Conservation (phyloP, 768 basidiomycete genomes). For the Leccinum longicurvipes region DNA sequence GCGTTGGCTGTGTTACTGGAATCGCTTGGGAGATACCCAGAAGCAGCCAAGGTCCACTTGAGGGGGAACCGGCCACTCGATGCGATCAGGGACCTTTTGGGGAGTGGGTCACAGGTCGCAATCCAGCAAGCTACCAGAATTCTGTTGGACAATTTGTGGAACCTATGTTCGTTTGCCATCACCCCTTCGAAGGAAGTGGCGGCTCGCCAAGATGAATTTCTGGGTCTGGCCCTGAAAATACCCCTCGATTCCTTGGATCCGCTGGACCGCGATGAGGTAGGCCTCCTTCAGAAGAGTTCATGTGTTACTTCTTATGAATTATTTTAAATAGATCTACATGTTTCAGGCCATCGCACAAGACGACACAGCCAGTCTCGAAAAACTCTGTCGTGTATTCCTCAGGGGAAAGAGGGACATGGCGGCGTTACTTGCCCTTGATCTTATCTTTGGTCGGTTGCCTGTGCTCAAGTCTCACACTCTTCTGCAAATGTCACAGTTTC, state of each 20-base stretch:
- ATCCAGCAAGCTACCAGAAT: constrained; percentile 35
- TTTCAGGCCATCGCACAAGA: constrained; percentile 32
- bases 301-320: not conserved
- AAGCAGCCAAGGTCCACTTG: constrained; percentile 53
- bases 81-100: constrained; percentile 47
- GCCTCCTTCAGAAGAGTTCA: not conserved
- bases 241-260: constrained; percentile 9
- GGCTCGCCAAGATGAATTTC: constrained; percentile 11
- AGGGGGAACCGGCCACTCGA: constrained; percentile 44
- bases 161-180: constrained; percentile 41
- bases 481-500: constrained; percentile 13
- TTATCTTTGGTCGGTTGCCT: constrained; percentile 2
- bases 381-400: constrained; percentile 33
- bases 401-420: not conserved
- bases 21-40: constrained; percentile 37
- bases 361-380: constrained; percentile 27
- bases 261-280: constrained; percentile 11
- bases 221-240: constrained; percentile 22
- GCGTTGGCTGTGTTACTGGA: constrained; percentile 46
- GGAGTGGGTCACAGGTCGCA: constrained; percentile 26
- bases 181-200: not conserved
- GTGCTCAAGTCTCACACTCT: constrained; percentile 18
- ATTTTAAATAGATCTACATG: constrained; percentile 20
- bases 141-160: constrained; percentile 49
- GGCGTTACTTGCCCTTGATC: constrained; percentile 9